These are phyloP conservation scores for Eucalyptus fibrosa DNA, from an alignment of 345 rosid genomes.

Conservation along the genomic window DNA sequence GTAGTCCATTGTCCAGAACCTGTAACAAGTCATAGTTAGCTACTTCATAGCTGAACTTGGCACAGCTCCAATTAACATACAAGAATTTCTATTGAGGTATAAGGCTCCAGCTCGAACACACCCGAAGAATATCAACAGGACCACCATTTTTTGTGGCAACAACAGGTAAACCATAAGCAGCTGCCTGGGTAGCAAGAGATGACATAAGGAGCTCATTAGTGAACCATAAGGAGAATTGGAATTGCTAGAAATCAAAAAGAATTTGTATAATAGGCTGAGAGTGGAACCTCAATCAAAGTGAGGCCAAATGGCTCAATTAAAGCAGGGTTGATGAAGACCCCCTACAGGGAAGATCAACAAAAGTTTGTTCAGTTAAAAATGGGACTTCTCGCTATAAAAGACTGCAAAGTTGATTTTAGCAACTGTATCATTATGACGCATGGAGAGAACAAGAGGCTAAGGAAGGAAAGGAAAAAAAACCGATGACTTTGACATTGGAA, in stretches of 20 bases:
- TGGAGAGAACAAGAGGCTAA: background rate
- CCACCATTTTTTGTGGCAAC: constrained; percentile 92
- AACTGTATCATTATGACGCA: background rate
- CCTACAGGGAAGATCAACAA: constrained; percentile 16
- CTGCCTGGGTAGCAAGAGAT: constrained; percentile 39
- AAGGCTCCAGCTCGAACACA: constrained; percentile 1
- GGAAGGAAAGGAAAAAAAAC: background rate
- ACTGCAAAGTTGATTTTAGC: background rate
- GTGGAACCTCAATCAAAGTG: constrained; percentile 73
- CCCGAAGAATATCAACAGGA: constrained; percentile 78
- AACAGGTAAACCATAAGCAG: constrained; percentile 80
- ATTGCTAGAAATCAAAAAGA: background rate
- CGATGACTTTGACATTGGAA: background rate
- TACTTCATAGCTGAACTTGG: background rate
- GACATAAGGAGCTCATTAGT: background rate
- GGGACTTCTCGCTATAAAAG: background rate
- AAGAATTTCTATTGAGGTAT: background rate
- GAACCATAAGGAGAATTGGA: background rate
- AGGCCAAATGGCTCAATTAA: constrained; percentile 90
- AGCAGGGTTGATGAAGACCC: constrained; percentile 90
- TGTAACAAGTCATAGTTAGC: constrained; percentile 1
- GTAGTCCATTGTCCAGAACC: constrained; percentile 97
- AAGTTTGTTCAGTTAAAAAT: background rate
- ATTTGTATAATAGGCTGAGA: background rate
- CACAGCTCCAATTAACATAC: background rate